These are phyloP conservation scores for Annona squamosa DNA, from an alignment of 164 flowering plant species.

Conservation along the genomic window DNA sequence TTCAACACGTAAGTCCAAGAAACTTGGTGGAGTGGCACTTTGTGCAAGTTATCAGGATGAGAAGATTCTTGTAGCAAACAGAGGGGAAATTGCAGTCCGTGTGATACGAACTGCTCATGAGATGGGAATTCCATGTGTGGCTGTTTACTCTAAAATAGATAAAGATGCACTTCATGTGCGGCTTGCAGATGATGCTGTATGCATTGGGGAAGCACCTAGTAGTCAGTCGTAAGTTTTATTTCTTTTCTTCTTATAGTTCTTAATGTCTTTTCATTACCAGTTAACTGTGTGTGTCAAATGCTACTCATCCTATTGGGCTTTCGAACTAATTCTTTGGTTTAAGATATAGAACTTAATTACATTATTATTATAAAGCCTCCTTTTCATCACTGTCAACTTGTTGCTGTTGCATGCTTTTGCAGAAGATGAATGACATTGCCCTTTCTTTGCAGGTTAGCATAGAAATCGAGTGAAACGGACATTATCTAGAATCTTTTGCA, in stretches of 20 bases:
- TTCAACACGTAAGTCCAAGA: constrained; percentile 31
- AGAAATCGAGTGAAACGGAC: too few species aligned
- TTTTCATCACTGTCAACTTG: too few species aligned
- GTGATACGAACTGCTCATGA: constrained; percentile 95
- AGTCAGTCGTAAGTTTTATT: constrained; percentile 75
- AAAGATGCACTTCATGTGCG: constrained; percentile 97
- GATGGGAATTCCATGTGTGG: constrained; percentile 96
- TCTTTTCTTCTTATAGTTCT: neutral
- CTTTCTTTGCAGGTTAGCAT: too few species aligned
- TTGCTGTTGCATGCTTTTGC: too few species aligned
- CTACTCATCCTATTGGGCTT: neutral
- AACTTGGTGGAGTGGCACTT: constrained; percentile 62
- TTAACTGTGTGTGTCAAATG: neutral
- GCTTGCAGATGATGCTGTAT: constrained; percentile 93
- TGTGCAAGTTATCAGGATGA: constrained; percentile 53
- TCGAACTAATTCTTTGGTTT: neutral
- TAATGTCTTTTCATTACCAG: neutral
- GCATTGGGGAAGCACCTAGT: constrained; percentile 99
- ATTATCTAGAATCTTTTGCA: too few species aligned
- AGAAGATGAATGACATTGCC: too few species aligned
- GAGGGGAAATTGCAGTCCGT: constrained; percentile 99
- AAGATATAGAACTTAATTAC: too few species aligned
- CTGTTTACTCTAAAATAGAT: constrained; percentile 94
- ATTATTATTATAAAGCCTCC: neutral
- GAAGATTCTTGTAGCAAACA: constrained; percentile 88